Evolutionary conservation across 495 filamentous ascomycete genomes (phyloP), one percentile per base, ranked within the genome.

Genomic region (Articulospora tetracladia): DNA sequence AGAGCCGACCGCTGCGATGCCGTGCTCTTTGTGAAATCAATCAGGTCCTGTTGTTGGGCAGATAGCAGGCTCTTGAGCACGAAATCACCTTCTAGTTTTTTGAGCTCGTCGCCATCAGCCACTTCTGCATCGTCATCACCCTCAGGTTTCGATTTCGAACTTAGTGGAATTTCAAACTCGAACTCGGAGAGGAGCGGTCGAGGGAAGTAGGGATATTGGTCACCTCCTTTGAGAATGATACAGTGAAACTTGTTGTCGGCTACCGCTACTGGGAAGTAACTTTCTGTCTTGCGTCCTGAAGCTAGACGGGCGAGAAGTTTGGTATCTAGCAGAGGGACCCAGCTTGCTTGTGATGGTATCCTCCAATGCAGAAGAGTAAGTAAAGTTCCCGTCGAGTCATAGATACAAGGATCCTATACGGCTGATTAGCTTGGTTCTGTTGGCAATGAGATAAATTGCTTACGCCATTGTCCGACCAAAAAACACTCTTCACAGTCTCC

Each of bases 161-260:
- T 83, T 41, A 96, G 75, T 1, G 94, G 94, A 23, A 98, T 83
- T 48, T 85, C 80, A 76, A 98, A 96, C 41, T 93, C 91, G 67
- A 98, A 98, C 72, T 98, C 94, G 60, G 84, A 90, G 36, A 98
- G 88, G 44, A 97, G 75, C 0, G 94, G 92, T 4, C 91, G 87
- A 0, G 94, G 94, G 76, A 97, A 98, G 77, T 96, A 97, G 2
- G 94, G 94, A 70, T 97, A 85, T 68, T 87, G 81, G 67, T 98
- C 95, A 13, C 87, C 89, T 57, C 94, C 94, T 69, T 98, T 98
- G 65, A 98, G 87, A 65, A 98, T 98, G 73, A 98, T 97, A 74
- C 95, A 98, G 76, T 98, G 93, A 73, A 98, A 98, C 68, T 90
- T 95, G 63, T 87, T 81, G 63, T 93, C 85, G 17, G 92, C 92